Conservation (phyloP, 805 yeast species). For the Metschnikowia lunata region DNA sequence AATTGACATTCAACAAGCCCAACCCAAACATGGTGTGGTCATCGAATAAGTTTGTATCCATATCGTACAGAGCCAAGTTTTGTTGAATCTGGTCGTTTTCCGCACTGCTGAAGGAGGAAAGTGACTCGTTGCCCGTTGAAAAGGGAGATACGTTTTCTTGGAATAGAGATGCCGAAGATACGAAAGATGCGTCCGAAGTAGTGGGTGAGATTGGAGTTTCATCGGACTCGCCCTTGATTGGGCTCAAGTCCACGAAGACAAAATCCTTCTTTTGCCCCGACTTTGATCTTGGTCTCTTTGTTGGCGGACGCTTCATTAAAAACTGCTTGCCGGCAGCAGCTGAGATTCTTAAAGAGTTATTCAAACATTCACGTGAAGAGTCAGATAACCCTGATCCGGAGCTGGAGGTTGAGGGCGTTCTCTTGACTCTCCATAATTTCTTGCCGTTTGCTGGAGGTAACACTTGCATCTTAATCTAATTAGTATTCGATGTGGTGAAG, state of each 20-base stretch:
- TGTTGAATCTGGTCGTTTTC: constrained; percentile 5
- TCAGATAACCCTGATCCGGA: constrained; percentile 14
- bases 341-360: constrained; percentile 39
- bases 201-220: constrained; percentile 20
- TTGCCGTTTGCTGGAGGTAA: constrained; percentile 44
- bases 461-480: constrained; percentile 15
- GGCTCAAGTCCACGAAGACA: constrained; percentile 44
- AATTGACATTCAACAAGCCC: constrained; percentile 27
- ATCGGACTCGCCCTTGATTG: constrained; percentile 29
- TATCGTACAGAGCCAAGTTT: constrained; percentile 4
- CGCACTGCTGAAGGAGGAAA: not conserved
- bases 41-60: constrained; percentile 5
- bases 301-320: constrained; percentile 35
- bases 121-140: constrained; percentile 9
- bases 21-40: constrained; percentile 21
- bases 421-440: constrained; percentile 43
- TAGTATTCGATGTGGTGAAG: not conserved
- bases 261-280: constrained; percentile 45
- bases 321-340: constrained; percentile 34
- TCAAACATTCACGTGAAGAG: constrained; percentile 35
- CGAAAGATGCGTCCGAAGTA: constrained; percentile 17
- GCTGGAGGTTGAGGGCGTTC: constrained; percentile 17
- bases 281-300: constrained; percentile 40
- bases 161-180: constrained; percentile 8
- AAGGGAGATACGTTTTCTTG: constrained; percentile 9